Evolutionary conservation across 2,329 filamentous ascomycete species (phyloP).

Genomic region (Grosmannia clavigera): DNA sequence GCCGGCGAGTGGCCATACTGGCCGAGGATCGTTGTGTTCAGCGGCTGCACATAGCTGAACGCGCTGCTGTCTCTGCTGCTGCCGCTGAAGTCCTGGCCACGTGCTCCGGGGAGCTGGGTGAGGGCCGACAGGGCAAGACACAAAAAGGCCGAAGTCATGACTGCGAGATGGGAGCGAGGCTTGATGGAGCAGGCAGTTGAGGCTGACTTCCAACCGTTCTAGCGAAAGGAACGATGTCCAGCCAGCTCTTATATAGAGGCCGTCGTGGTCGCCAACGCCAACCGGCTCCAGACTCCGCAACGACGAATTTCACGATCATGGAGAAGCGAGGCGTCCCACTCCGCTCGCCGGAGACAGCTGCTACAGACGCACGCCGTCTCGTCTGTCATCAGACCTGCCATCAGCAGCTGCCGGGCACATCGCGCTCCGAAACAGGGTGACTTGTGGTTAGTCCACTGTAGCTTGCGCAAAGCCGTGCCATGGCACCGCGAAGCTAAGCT

Average conservation of each 20-base stretch:
- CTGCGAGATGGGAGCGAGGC: not conserved
- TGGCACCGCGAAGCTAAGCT: not conserved
- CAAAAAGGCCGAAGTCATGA: not conserved
- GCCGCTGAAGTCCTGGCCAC: not conserved
- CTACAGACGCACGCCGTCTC: not conserved
- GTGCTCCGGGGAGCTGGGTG: not conserved
- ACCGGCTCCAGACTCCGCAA: not conserved
- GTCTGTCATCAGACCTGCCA: not conserved
- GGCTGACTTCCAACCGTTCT: not conserved
- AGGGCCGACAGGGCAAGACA: not conserved
- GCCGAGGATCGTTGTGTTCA: slow-evolving; percentile 1
- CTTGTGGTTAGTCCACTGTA: not conserved
- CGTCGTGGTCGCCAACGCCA: not conserved
- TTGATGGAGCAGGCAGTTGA: not conserved
- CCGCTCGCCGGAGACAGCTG: not conserved
- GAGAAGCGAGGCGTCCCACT: no score
- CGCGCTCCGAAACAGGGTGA: not conserved
- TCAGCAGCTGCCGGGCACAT: not conserved
- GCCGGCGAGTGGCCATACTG: not conserved
- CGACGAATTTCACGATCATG: not conserved
- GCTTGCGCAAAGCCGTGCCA: not conserved
- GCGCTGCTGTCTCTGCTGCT: not conserved
- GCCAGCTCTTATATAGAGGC: not conserved
- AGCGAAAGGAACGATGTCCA: not conserved
- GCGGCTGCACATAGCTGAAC: slow-evolving; percentile 1